phyloP scores from a whole-genome alignment of 495 filamentous ascomycete species.

The Podospora comata region DNA sequence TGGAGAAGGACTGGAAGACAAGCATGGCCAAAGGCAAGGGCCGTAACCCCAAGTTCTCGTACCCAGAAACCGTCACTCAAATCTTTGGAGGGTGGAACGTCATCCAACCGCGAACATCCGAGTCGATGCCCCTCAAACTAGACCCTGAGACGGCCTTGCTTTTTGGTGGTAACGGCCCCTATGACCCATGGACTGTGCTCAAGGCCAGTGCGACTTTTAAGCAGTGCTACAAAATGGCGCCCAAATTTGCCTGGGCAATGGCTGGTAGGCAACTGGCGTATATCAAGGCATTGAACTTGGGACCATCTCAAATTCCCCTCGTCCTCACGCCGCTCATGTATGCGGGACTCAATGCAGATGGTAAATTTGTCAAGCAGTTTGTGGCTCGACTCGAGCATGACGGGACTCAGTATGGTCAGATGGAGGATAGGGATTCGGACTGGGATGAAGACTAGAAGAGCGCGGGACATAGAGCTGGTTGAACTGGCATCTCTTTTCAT shows the following conservation, averaged over 20 bases:
- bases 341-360: conserved; percentile 42
- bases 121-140: conserved; percentile 22
- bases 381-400: conserved; percentile 24
- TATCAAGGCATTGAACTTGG: conserved; percentile 53
- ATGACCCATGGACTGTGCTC: conserved; percentile 53
- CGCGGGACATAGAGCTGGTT: background rate
- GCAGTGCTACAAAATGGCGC: conserved; percentile 33
- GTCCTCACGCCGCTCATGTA: conserved; percentile 45
- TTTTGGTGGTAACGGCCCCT: conserved; percentile 21
- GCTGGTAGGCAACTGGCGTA: conserved; percentile 60
- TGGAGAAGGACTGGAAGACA: conserved; percentile 34
- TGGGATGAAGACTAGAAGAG: conserved; percentile 13
- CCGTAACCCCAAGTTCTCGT: conserved; percentile 21
- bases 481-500: background rate
- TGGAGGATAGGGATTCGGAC: background rate
- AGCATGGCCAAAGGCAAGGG: conserved; percentile 17
- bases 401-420: conserved; percentile 25
- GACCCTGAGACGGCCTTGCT: conserved; percentile 32
- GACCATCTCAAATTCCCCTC: conserved; percentile 7
- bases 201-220: conserved; percentile 62
- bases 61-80: conserved; percentile 41
- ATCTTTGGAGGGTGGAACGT: conserved; percentile 44
- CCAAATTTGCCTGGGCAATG: conserved; percentile 58
- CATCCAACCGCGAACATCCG: conserved; percentile 34
- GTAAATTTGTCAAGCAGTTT: conserved; percentile 34